A percentile compares a stretch with the other conserved stretches of the same genome.
Evolutionary conservation across 805 yeast genomes (phyloP).

Genomic region (Groenewaldozyma tartarivorans): DNA sequence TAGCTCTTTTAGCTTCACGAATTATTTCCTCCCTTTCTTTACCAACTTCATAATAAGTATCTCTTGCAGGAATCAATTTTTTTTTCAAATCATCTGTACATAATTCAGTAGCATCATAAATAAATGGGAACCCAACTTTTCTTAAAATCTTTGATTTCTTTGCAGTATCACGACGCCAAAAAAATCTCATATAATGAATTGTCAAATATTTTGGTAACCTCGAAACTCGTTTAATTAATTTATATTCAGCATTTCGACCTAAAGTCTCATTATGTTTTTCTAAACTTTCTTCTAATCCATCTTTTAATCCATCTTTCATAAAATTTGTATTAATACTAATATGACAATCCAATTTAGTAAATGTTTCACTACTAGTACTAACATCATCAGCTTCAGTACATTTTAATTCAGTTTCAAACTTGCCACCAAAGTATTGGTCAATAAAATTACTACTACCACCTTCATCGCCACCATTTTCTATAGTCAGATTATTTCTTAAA

Average conservation of each 20-base stretch:
- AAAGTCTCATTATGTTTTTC: slow-evolving; percentile 69
- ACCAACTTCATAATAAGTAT: slow-evolving; percentile 64
- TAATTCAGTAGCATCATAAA: slow-evolving; percentile 72
- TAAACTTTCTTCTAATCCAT: slow-evolving; percentile 63
- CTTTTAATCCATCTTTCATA: slow-evolving; percentile 71
- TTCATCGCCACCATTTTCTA: slow-evolving; percentile 6
- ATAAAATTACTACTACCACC: slow-evolving; percentile 27
- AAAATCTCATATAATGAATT: slow-evolving; percentile 89
- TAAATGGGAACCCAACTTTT: slow-evolving; percentile 86
- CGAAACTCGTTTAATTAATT: slow-evolving; percentile 47
- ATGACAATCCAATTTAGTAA: slow-evolving; percentile 79
- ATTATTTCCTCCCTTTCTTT: slow-evolving; percentile 63
- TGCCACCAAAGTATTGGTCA: slow-evolving; percentile 53
- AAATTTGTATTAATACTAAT: slow-evolving; percentile 79
- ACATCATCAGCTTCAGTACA: slow-evolving; percentile 48
- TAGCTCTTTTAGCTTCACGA: slow-evolving; percentile 61
- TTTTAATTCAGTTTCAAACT: slow-evolving; percentile 51
- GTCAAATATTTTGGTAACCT: slow-evolving; percentile 81
- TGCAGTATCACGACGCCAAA: slow-evolving; percentile 87
- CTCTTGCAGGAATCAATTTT: slow-evolving; percentile 63
- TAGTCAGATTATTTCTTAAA: slow-evolving; percentile 35
- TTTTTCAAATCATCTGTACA: slow-evolving; percentile 67
- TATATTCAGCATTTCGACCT: slow-evolving; percentile 61
- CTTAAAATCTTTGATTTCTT: slow-evolving; percentile 90
- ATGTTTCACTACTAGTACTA: slow-evolving; percentile 40